Evolutionary conservation across 495 filamentous ascomycete species (phyloP).

Genomic region (Neurospora sp.): DNA sequence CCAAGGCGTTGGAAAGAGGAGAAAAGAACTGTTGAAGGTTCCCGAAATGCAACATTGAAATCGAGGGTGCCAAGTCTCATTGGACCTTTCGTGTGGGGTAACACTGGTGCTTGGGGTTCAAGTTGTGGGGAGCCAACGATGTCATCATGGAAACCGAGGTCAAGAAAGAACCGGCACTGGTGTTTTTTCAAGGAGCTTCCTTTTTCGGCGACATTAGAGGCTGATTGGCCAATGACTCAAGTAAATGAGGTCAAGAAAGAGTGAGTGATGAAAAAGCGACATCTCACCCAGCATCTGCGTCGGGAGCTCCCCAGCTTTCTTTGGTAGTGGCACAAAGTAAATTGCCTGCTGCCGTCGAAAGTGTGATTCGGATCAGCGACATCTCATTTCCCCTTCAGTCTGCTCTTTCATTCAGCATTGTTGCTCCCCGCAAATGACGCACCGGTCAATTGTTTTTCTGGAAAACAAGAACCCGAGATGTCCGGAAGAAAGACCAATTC

Average conservation of each 20-base stretch:
- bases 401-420: not conserved
- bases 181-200: not conserved
- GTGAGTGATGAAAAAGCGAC: not conserved
- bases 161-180: not conserved
- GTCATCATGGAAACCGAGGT: not conserved
- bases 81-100: not conserved
- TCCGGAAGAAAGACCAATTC: not conserved
- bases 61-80: not conserved
- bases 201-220: not conserved
- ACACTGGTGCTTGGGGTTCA: not conserved
- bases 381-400: not conserved
- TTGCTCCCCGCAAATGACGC: not conserved
- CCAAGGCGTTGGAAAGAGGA: not conserved
- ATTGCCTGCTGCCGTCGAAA: not conserved
- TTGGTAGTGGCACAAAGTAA: not conserved
- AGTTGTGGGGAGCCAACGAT: not conserved
- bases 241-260: not conserved
- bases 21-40: not conserved
- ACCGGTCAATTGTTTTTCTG: not conserved
- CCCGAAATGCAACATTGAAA: not conserved
- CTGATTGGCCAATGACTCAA: not conserved
- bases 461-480: not conserved
- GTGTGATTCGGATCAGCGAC: not conserved
- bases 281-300: not conserved
- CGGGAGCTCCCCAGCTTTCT: not conserved